These are phyloP conservation scores for Acacia crassicarpa DNA, from an alignment of 306 rosid genomes.

Conservation along the genomic window DNA sequence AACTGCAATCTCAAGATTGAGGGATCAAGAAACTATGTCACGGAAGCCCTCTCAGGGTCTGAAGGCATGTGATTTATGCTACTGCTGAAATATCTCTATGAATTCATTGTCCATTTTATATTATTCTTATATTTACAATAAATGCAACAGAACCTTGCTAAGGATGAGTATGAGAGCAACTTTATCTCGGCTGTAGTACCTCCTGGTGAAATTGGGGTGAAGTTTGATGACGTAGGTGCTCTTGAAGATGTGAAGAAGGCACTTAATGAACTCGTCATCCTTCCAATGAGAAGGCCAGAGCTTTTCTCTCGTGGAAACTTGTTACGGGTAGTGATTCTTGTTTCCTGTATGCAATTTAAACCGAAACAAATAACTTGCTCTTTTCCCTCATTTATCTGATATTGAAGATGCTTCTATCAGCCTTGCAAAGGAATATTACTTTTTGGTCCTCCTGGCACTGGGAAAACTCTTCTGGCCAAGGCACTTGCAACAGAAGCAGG, in stretches of 20 bases:
- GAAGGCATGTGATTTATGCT: slow-evolving; percentile 60
- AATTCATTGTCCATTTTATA: neutral
- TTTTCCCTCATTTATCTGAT: slow-evolving; percentile 26
- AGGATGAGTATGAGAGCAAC: slow-evolving; percentile 93
- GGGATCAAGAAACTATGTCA: slow-evolving; percentile 66
- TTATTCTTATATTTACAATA: slow-evolving; percentile 27
- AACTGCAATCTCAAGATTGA: slow-evolving; percentile 77
- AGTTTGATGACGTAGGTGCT: slow-evolving; percentile 96
- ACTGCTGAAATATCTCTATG: neutral
- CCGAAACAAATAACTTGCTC: slow-evolving; percentile 1
- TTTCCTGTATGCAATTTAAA: slow-evolving; percentile 26
- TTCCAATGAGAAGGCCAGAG: slow-evolving; percentile 96
- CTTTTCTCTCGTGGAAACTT: slow-evolving; percentile 91
- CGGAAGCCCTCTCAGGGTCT: slow-evolving; percentile 79
- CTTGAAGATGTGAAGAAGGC: slow-evolving; percentile 94
- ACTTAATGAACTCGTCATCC: slow-evolving; percentile 89
- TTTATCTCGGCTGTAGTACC: slow-evolving; percentile 91
- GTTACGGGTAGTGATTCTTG: slow-evolving; percentile 68
- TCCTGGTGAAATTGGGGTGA: slow-evolving; percentile 94
- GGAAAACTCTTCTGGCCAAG: slow-evolving; percentile 97
- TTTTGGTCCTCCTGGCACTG: slow-evolving; percentile 99
- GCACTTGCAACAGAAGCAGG: slow-evolving; percentile 99
- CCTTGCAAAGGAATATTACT: slow-evolving; percentile 98
- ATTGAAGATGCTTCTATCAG: slow-evolving; percentile 44
- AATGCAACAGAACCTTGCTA: slow-evolving; percentile 78